Base-by-base conservation (phyloP, 163 green algal species). In the Chloromonas sp. region DNA sequence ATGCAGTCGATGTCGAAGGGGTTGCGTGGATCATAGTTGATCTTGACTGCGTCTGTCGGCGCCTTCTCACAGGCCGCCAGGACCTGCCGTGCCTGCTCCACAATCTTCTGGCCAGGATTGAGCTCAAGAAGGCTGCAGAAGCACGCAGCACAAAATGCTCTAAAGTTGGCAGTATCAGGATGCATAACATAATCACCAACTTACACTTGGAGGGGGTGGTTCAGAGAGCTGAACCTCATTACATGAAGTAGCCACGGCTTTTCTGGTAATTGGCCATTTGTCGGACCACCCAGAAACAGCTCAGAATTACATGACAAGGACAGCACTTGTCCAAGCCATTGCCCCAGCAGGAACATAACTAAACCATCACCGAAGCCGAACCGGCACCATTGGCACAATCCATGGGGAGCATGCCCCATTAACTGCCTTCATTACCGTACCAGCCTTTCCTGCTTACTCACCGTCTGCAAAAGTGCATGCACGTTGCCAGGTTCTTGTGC, bases 11-110 rank as follows among this genome's bases (percentile, higher is more conserved):
- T 89, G 89, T 99, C 97, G 84, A 99, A 99, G 70, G 97, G 97
- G 90, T 99, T 99, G 85, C 97, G 95, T 2, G 97, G 89, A 92
- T 99, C 97, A 90, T 99, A 99, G 82, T 98, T 93, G 79, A 99
- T 87, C 78, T 95, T 87, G 77, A 98, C 87, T n/a, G 93, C 96
- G 84, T 99, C 97, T 0, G 84, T 92, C 58, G 94, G 95, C 15
- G 86, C 92, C 92, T 95, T 95, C 90, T 99, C 97, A 85, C 97
- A 99, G 1, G 95, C 96, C 57, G 92, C 90, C 84, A 99, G 91
- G 87, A 98, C 95, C 85, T 98, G 94, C 61, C 94, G 91, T 58
- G 85, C 87, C 84, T 91, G 88, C 81, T 92, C 85, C 66, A 89
- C 92, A 84, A 96, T 96, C 93, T 96, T 93, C 81, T 84, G 76